These are phyloP conservation scores for Coniophora puteana DNA, from an alignment of 1,284 basidiomycete genomes.

Conservation along the genomic window DNA sequence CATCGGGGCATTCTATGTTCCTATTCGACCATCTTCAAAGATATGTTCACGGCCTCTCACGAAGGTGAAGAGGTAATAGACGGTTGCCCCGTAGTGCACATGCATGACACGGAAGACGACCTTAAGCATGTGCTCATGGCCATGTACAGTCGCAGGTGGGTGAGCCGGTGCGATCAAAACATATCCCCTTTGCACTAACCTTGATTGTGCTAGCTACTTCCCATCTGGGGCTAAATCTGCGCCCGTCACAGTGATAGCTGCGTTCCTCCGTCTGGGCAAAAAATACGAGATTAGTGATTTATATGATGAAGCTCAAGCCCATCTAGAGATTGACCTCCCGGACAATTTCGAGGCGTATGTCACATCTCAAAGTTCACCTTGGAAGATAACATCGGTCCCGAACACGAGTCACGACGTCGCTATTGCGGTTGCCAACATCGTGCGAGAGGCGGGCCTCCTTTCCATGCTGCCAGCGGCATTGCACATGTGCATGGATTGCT, in stretches of 20 bases:
- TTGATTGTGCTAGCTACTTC: slow-evolving; percentile 8
- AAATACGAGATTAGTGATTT: slow-evolving; percentile 13
- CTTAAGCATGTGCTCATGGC: slow-evolving; percentile 13
- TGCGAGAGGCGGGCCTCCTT: slow-evolving; percentile 11
- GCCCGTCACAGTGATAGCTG: slow-evolving; percentile 10
- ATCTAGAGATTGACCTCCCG: not conserved
- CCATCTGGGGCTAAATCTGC: too few species aligned
- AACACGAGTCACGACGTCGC: too few species aligned
- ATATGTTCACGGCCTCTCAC: slow-evolving; percentile 14
- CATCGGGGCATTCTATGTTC: slow-evolving; percentile 14
- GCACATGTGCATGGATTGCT: too few species aligned
- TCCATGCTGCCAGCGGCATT: slow-evolving; percentile 14
- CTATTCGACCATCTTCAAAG: slow-evolving; percentile 18
- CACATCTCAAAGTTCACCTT: too few species aligned
- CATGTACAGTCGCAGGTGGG: slow-evolving; percentile 15
- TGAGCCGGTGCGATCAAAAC: too few species aligned
- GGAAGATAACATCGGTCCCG: too few species aligned
- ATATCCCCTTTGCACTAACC: not conserved
- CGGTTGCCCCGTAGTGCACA: slow-evolving; percentile 14
- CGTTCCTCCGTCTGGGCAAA: slow-evolving; percentile 13
- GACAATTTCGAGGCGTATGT: too few species aligned
- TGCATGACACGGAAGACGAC: slow-evolving; percentile 10
- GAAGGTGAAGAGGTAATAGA: slow-evolving; percentile 9
- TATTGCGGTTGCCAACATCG: slow-evolving; percentile 17
- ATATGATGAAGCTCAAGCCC: slow-evolving; percentile 8